Base-by-base conservation (phyloP, 306 rosid species). In the Ziziphus jujuba region DNA sequence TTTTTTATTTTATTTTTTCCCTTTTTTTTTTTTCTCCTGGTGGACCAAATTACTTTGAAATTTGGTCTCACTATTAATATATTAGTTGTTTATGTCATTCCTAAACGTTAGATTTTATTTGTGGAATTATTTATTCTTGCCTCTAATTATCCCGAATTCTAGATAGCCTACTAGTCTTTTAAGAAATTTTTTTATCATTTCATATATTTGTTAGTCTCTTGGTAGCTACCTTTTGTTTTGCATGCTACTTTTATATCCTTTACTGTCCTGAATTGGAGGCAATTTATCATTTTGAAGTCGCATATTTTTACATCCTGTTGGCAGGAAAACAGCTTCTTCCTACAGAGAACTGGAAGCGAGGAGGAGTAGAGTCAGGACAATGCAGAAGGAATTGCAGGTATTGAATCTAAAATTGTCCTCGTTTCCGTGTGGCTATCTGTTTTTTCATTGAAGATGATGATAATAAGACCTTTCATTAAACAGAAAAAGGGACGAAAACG, bases 361-460 rank as follows among this genome's bases (percentile, higher is more conserved):
- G 88, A 89, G 48, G 66, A 65, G 7, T 59, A 82, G 96, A 73
- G 85, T 79, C 55, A 61, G 65, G 96, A 61, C 77, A 53, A 61
- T 92, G 84, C 66, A 82, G 76, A 83, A 89, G 73, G 98, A 92
- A 79, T 66, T 92, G 62, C 81, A 81, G 95, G 96, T 92, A 74
- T 70, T 54, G 40, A 66, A 54, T 71, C 64, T 66, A 61, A 6
- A 71, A 12, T 5, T 31, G 47, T 22, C 36, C 45, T 45, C 36
- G 17, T 74, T 31, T 10, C 6, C n/a, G n/a, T n/a, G n/a, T n/a
- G n/a, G n/a, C n/a, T n/a, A n/a, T n/a, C n/a, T n/a, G n/a, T n/a
- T n/a, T n/a, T n/a, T n/a, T n/a, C n/a, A n/a, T n/a, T 14, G 58
- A 59, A 17, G 56, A 56, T 56, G 24, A 57, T 57, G 47, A 22